These are phyloP conservation scores for Mangifera indica DNA, from an alignment of 345 rosid species.

Conservation along the genomic window DNA sequence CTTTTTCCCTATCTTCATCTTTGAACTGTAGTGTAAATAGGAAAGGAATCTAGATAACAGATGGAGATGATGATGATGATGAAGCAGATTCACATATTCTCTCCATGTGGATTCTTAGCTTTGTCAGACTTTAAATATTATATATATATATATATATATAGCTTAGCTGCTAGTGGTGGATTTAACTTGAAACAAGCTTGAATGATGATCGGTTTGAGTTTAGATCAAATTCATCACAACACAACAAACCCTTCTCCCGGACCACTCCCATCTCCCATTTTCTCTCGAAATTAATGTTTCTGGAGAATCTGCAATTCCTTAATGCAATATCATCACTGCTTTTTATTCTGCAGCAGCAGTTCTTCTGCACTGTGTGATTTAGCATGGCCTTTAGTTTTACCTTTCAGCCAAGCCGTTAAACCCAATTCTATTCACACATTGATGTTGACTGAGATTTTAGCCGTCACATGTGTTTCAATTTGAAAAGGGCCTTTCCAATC, in stretches of 20 bases:
- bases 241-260: neutral
- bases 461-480: neutral
- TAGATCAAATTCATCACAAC: too few species aligned
- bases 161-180: too few species aligned
- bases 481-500: neutral
- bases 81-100: neutral
- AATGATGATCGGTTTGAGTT: too few species aligned
- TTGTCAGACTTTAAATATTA: neutral
- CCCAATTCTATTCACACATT: neutral
- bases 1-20: neutral
- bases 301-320: neutral
- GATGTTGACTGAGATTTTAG: neutral
- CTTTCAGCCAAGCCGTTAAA: neutral
- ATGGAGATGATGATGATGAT: neutral
- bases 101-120: neutral
- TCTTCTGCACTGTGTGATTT: neutral
- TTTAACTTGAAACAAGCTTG: too few species aligned
- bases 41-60: constrained; percentile 9
- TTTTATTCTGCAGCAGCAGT: too few species aligned
- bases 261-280: neutral
- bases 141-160: too few species aligned
- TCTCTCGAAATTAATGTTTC: neutral
- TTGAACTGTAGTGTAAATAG: neutral
- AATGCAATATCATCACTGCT: neutral
- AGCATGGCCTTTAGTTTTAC: neutral